Base-by-base conservation (phyloP, 345 rosid genomes). In the Citrus mangshanensis region DNA sequence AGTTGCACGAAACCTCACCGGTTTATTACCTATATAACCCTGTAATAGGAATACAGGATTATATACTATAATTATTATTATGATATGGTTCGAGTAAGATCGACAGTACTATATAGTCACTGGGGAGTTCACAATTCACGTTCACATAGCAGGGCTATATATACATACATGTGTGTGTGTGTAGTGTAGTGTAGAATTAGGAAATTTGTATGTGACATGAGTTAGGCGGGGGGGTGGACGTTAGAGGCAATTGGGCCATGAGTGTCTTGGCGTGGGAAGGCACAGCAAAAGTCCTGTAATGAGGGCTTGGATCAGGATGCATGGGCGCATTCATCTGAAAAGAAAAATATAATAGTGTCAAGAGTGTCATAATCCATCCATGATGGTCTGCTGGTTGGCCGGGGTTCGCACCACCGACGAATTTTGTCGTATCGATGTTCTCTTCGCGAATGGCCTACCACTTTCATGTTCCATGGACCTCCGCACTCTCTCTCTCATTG, bases 331-430 rank as follows among this genome's bases (percentile, higher is more conserved):
- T 46, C 51, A 46, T 46, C 14, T 12, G 51, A 46, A 13, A 46
- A 1, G 13, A 0, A 46, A 3, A 12, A 14, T 54, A 54, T 18
- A 54, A 18, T 54, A 1, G 58, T 16, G 58, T 18, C 51, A 13
- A 12, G 51, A 5, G 58, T 1, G 58, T 65, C 55, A 24, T 8
- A 21, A 79, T 56, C 76, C 28, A 51, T 21, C 75, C 81, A 82
- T 30, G 78, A 73, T 55, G 74, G 38, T 16, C 18, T 81, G 91
- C 72, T 80, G 84, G 88, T 83, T 82, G 86, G 82, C 64, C 60
- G 68, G 82, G 83, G 83, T 64, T 80, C 86, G 8, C 73, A 42
- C 84, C 87, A 82, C 87, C 84, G 83, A 83, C 86, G 77, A 22
- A 73, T 51, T 80, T 69, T 79, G 82, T 81, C 75, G 76, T 19